These are phyloP conservation scores for Marvania coccoides DNA, from an alignment of 139 green algal genomes.

Conservation along the genomic window DNA sequence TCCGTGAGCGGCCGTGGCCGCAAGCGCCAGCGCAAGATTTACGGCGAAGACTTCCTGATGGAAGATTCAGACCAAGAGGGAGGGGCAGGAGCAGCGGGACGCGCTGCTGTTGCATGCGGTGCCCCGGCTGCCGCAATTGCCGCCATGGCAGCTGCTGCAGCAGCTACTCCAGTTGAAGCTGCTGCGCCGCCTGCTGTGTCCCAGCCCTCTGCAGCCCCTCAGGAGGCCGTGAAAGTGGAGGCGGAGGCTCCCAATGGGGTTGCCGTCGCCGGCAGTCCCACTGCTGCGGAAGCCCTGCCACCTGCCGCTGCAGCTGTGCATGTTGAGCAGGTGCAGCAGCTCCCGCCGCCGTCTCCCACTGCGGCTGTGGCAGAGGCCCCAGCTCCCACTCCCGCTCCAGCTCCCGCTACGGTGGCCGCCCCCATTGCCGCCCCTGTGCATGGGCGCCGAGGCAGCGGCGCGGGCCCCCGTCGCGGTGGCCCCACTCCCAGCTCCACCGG, in stretches of 20 bases:
- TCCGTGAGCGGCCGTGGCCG: not conserved
- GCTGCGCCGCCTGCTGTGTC: too few relatives aligned
- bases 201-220: too few relatives aligned
- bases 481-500: slow-evolving; percentile 25
- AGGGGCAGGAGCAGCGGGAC: too few relatives aligned
- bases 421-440: not conserved
- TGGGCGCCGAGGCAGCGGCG: not conserved
- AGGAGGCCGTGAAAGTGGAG: too few relatives aligned
- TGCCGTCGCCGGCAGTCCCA: too few relatives aligned
- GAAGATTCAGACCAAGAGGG: not conserved
- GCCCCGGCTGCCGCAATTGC: slow-evolving; percentile 23
- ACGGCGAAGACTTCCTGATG: slow-evolving; percentile 2
- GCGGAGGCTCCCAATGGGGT: too few relatives aligned
- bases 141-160: slow-evolving; percentile 1
- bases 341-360: too few relatives aligned
- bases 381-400: not conserved
- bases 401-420: not conserved
- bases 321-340: too few relatives aligned
- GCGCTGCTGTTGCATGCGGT: too few relatives aligned
- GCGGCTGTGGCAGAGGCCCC: too few relatives aligned
- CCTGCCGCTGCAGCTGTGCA: too few relatives aligned
- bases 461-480: not conserved
- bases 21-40: slow-evolving; percentile 3
- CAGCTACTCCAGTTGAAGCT: not conserved
- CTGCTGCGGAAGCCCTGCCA: too few relatives aligned